Evolutionary conservation across 1,139 yeast genomes (phyloP).

Genomic region (Meyerozyma athensensis): DNA sequence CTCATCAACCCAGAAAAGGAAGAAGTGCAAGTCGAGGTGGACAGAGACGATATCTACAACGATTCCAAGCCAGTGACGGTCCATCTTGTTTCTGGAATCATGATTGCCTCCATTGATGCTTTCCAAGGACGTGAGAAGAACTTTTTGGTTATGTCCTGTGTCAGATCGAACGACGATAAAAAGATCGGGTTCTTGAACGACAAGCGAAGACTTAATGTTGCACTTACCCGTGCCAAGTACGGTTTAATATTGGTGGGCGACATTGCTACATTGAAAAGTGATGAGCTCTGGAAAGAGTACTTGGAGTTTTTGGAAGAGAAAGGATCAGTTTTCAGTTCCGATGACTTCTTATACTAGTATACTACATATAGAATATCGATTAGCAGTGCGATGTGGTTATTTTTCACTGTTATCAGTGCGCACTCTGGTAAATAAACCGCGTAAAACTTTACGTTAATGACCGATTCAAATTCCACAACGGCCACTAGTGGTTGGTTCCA

Average conservation of each 20-base stretch:
- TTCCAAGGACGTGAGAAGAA: slow-evolving; percentile 65
- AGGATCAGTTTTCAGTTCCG: slow-evolving; percentile 11
- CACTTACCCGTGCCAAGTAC: slow-evolving; percentile 57
- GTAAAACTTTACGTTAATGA: neutral
- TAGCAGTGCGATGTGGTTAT: neutral
- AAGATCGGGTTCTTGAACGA: slow-evolving; percentile 58
- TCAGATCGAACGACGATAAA: slow-evolving; percentile 46
- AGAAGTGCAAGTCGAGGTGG: slow-evolving; percentile 47
- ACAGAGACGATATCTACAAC: slow-evolving; percentile 50
- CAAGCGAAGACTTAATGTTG: slow-evolving; percentile 56
- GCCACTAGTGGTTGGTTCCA: neutral
- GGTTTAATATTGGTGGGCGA: slow-evolving; percentile 58
- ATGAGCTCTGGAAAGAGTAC: slow-evolving; percentile 51
- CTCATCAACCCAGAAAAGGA: slow-evolving; percentile 53
- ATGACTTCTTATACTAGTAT: neutral
- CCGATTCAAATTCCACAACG: neutral
- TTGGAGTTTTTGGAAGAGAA: slow-evolving; percentile 27
- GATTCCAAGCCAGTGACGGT: slow-evolving; percentile 51
- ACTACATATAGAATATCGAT: neutral
- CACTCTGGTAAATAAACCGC: too few relatives aligned
- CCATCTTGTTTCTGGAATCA: slow-evolving; percentile 59
- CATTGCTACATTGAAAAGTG: slow-evolving; percentile 40
- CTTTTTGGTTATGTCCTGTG: slow-evolving; percentile 57
- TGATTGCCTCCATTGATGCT: slow-evolving; percentile 65
- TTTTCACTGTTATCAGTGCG: too few relatives aligned